Base-by-base conservation (phyloP, 345 rosid genomes). In the Hibiscus tridactylites region DNA sequence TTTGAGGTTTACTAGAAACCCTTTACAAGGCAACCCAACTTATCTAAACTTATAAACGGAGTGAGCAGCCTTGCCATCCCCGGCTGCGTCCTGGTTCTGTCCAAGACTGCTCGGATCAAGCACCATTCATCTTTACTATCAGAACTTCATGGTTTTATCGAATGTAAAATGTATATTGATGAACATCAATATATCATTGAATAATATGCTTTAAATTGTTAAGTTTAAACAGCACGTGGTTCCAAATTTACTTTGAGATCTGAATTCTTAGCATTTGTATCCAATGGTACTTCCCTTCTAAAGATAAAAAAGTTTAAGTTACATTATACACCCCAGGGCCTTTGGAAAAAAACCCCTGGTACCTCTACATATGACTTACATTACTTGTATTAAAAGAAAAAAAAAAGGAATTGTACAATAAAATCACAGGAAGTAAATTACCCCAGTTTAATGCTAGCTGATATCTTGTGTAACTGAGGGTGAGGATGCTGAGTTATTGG, bases 401-500 rank as follows among this genome's bases (percentile, higher is more conserved):
- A 9, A n/a, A 29, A 21, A 1, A 31, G 33, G 33, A 37, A 21
- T 21, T 65, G 24, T 44, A 65, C 17, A 65, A 2, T 65, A 0
- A 65, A 65, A 65, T 42, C 31, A 0, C 29, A 44, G 33, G n/a
- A 42, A 57, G 57, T 39, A 2, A 2, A 19, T 16, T 71, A 39
- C 33, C 47, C 37, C 9, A 2, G 9, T 39, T 24, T 35, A 0
- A 17, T 13, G 58, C 42, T 24, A 61, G 49, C 69, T 72, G 24
- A 24, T 17, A 63, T 82, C 81, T 79, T 76, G 85, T 24, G 71
- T 71, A 49, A 19, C 42, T 19, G 86, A 3, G 15, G 78, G 39
- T 3, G 77, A 35, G 33, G 82, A 11, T 5, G 73, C 57, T 0
- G 68, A 49, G 59, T 78, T 74, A 15, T 70, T 71, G 0, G 54